Conservation (phyloP, 768 basidiomycete species). For the Pleurotus eryngii region DNA sequence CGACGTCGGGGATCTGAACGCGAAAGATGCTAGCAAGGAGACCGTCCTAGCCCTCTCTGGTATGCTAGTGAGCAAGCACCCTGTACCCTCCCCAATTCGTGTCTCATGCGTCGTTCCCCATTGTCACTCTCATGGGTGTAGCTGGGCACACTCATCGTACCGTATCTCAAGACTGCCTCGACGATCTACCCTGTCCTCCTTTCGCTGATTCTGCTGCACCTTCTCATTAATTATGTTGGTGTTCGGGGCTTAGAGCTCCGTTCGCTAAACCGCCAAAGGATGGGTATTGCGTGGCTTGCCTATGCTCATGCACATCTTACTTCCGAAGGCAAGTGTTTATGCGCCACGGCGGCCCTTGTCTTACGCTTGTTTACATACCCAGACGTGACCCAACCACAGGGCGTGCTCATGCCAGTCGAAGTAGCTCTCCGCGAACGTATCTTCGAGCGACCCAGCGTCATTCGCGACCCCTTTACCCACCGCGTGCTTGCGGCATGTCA, state of each 20-base stretch:
- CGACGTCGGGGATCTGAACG: constrained; percentile 69
- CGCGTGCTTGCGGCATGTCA: constrained; percentile 39
- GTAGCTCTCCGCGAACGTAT: constrained; percentile 43
- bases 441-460: constrained; percentile 33
- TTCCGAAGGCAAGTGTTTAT: no score
- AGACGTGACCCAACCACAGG: background rate
- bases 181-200: constrained; percentile 51
- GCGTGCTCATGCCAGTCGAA: constrained; percentile 28
- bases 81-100: no score
- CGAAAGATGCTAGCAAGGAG: constrained; percentile 71
- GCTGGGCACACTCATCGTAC: constrained; percentile 60
- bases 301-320: constrained; percentile 26
- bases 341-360: no score
- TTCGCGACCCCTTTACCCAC: constrained; percentile 35
- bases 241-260: constrained; percentile 56
- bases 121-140: constrained; percentile 18
- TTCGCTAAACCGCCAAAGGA: constrained; percentile 58
- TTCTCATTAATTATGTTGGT: constrained; percentile 56
- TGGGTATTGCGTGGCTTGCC: constrained; percentile 47
- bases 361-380: background rate
- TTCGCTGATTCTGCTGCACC: constrained; percentile 49
- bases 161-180: constrained; percentile 44
- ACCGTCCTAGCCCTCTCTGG: constrained; percentile 65
- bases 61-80: constrained; percentile 48
- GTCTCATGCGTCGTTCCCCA: no score